Percentiles rank a stretch among this genome's conserved stretches.
Conservation (phyloP, 305 asterid species). For the Fraxinus platypoda region DNA sequence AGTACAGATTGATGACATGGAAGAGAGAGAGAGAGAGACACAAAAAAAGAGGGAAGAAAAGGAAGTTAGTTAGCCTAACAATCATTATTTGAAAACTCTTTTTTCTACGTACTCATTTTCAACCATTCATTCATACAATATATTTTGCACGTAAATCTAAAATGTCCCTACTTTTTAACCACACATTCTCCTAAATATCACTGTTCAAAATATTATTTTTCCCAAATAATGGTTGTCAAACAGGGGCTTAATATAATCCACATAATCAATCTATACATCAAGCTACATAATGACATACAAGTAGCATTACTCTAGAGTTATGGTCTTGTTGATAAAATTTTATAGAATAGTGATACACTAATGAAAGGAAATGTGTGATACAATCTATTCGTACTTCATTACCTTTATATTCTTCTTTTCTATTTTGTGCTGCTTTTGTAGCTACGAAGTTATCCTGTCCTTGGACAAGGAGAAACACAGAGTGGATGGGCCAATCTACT, state of each 20-base stretch:
- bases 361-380: neutral
- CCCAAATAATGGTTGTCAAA: no score
- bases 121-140: no score
- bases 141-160: no score
- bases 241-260: neutral
- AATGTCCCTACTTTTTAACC: no score
- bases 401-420: neutral
- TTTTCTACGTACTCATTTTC: no score
- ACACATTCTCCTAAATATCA: no score
- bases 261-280: neutral
- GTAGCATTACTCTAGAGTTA: neutral
- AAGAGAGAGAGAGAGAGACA: no score
- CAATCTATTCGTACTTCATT: neutral
- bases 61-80: no score
- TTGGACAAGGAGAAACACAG: slow-evolving; percentile 60
- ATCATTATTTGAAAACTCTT: no score
- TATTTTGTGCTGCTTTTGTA: slow-evolving; percentile 29
- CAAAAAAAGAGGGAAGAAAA: neutral
- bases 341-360: neutral
- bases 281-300: neutral
- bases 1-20: neutral
- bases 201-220: no score
- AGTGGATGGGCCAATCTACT: slow-evolving; percentile 61
- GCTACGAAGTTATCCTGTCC: slow-evolving; percentile 59
- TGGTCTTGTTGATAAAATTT: neutral